Evolutionary conservation across 257 asterid genomes (phyloP), one percentile per base, ranked within the genome.

Genomic region (Solanum sejunctum): DNA sequence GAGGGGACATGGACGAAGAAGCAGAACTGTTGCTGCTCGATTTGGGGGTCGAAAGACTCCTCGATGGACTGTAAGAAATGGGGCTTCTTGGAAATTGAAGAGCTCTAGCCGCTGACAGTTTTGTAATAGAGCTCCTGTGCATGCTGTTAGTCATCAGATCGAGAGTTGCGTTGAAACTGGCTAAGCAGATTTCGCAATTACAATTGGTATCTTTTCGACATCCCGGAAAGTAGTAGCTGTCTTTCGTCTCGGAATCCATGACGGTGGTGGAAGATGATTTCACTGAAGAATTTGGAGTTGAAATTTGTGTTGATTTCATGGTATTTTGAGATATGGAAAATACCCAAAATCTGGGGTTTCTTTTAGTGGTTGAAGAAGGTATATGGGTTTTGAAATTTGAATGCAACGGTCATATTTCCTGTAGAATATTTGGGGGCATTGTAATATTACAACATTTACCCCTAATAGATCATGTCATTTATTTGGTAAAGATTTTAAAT

Each of bases 121-220:
- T 93, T 1, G 95, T 87, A 51, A 89, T 85, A 1, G 97, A 88
- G 87, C 91, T 92, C 85, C 90, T 87, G 10, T 83, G 86, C 56
- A 71, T 64, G 75, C 91, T 92, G 20, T 83, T 87, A 1, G 94
- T 93, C 87, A 93, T 92, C 89, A 96, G 91, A 90, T 96, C 98
- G 17, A 90, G 98, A 23, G 98, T 93, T 10, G 99, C 97, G 43
- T 93, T 92, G 63, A 95, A 90, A 92, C 98, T 93, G 7, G 92
- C 98, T 4, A 95, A 88, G 88, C 98, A 96, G 8, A 95, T 96
- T 16, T 92, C 90, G 86, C 98, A 96, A 75, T 63, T 85, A 89
- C 99, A 96, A 12, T 94, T 93, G 32, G 98, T 93, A 58, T 96
- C 97, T 86, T 90, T 96, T 72, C 93, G 87, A 89, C 99, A 96